Evolutionary conservation across 371 early-diverging fungal species (phyloP).

Genomic region (Gilbertella persicaria): DNA sequence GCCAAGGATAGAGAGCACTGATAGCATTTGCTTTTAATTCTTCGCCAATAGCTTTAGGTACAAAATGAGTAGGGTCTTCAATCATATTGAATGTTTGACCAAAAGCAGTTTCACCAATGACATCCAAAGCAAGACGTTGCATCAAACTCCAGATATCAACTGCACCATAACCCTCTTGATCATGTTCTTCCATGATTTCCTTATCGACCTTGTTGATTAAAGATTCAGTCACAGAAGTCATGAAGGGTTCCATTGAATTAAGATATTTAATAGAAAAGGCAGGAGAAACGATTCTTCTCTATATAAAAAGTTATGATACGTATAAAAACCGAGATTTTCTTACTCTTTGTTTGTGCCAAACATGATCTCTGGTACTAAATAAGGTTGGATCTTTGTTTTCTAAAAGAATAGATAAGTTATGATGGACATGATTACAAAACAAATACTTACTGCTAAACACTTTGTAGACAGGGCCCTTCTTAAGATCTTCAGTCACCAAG

Average conservation of each 20-base stretch:
- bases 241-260: constrained; percentile 38
- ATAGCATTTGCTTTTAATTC: constrained; percentile 9
- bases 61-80: constrained; percentile 33
- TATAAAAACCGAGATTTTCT: background rate
- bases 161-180: constrained; percentile 4
- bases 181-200: constrained; percentile 9
- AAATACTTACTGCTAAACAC: constrained; percentile 17
- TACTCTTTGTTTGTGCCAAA: constrained; percentile 39
- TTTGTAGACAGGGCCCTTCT: constrained; percentile 17
- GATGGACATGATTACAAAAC: background rate
- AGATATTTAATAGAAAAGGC: constrained; percentile 48
- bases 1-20: constrained; percentile 5
- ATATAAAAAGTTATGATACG: no score
- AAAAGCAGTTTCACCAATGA: constrained; percentile 55
- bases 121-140: constrained; percentile 44
- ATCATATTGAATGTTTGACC: constrained; percentile 52
- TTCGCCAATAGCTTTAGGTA: constrained; percentile 22
- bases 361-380: constrained; percentile 28
- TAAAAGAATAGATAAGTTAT: background rate
- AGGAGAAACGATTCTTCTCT: constrained; percentile 47
- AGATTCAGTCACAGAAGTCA: constrained; percentile 16
- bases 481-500: constrained; percentile 17
- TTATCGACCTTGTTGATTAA: constrained; percentile 24
- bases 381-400: constrained; percentile 15
- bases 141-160: constrained; percentile 40